These are phyloP conservation scores for Ceratocystis destructans DNA, from an alignment of 2,329 filamentous ascomycete genomes.

Conservation along the genomic window DNA sequence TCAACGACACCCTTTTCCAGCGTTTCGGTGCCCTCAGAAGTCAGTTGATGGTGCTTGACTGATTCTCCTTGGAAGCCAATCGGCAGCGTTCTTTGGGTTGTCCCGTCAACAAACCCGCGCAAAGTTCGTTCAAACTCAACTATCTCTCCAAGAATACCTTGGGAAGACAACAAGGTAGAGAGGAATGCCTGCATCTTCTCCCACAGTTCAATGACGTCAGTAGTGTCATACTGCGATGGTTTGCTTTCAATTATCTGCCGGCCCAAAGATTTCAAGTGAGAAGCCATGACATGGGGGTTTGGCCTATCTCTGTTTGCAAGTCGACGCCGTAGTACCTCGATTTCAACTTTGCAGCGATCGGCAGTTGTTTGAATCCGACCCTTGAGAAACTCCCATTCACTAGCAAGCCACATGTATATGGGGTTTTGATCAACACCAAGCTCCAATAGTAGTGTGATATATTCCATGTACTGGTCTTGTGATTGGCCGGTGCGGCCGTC, in stretches of 20 bases:
- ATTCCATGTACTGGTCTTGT: slow-evolving; percentile 78
- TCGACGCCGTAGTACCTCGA: slow-evolving; percentile 75
- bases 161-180: slow-evolving; percentile 57
- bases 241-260: slow-evolving; percentile 51
- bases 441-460: slow-evolving; percentile 81
- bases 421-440: slow-evolving; percentile 91
- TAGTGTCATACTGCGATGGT: slow-evolving; percentile 55
- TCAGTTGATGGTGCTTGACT: slow-evolving; percentile 64
- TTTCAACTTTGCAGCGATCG: slow-evolving; percentile 79
- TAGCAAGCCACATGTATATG: slow-evolving; percentile 90
- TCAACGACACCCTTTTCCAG: slow-evolving; percentile 68
- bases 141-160: slow-evolving; percentile 76
- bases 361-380: slow-evolving; percentile 67
- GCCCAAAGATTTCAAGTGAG: slow-evolving; percentile 60
- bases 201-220: slow-evolving; percentile 81
- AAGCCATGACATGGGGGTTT: slow-evolving; percentile 52
- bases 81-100: slow-evolving; percentile 65
- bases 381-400: slow-evolving; percentile 78
- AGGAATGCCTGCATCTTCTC: slow-evolving; percentile 71
- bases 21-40: slow-evolving; percentile 53
- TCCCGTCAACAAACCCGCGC: slow-evolving; percentile 78
- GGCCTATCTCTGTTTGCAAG: slow-evolving; percentile 64
- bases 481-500: slow-evolving; percentile 39
- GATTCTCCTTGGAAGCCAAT: slow-evolving; percentile 72
- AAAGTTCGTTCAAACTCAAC: slow-evolving; percentile 89